Conservation (phyloP, 129 eudicot genomes). For the Rutidosis leptorrhynchoides region DNA sequence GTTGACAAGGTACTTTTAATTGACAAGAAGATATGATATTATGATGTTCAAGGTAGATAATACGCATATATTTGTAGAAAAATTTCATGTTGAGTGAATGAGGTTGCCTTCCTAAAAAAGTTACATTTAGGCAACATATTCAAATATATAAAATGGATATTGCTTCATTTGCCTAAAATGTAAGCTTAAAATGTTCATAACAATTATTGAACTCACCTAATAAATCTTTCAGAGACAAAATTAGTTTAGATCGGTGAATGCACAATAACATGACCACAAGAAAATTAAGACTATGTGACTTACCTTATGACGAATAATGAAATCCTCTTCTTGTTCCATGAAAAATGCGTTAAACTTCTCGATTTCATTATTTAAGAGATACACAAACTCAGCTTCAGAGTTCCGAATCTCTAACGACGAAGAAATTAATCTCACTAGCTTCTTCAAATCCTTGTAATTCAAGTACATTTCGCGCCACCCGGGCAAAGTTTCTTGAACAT, state of each 20-base stretch:
- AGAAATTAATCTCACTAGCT: slow-evolving; percentile 57
- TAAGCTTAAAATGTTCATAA: no score
- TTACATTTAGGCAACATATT: no score
- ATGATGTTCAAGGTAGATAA: no score
- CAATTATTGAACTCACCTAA: no score
- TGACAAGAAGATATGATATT: not conserved
- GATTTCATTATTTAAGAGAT: slow-evolving; percentile 68
- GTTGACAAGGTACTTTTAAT: not conserved
- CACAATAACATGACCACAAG: not conserved
- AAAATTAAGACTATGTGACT: not conserved
- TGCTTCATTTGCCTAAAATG: no score
- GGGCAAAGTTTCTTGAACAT: slow-evolving; percentile 70
- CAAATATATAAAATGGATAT: no score
- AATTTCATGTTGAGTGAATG: no score
- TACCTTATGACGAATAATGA: slow-evolving; percentile 79
- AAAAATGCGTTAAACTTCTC: slow-evolving; percentile 79
- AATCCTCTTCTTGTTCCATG: slow-evolving; percentile 95
- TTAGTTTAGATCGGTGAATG: not conserved
- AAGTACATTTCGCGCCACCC: slow-evolving; percentile 78
- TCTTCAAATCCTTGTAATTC: slow-evolving; percentile 78
- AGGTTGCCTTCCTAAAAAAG: no score
- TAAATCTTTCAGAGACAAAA: not conserved
- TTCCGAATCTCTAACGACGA: slow-evolving; percentile 44
- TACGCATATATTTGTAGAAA: no score
- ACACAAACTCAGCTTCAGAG: slow-evolving; percentile 67